Evolutionary conservation across 805 yeast species (phyloP), one percentile per base, ranked within the genome.

Genomic region (Priceomyces haplophilus): DNA sequence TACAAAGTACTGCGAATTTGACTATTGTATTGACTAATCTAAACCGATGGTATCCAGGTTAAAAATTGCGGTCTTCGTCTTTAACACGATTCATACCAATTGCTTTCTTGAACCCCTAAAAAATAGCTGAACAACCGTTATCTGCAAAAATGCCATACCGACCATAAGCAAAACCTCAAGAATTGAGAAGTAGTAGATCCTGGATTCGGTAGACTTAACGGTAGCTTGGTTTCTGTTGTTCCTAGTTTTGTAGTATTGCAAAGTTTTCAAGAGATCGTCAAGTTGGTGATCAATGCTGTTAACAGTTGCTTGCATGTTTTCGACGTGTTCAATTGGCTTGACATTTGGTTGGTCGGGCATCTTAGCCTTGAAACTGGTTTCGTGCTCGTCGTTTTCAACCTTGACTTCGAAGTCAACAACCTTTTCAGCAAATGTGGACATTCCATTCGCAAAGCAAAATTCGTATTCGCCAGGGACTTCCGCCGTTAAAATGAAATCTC

Each of bases 201-300:
- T 80, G 15, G 82, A 69, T 56, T 83, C 87, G 24, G 96, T 88
- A 39, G 88, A 79, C 62, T 75, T 74, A 49, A 88, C 96, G 34
- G 96, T 88, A 39, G 84, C 79, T 78, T 88, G 93, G 69, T 91
- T 91, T 69, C 98, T 79, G 68, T 81, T 81, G 65, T 87, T 91
- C 71, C 99, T 83, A 10, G 95, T 82, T 66, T 82, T 85, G 73
- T 90, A 89, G 65, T 90, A 85, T 54, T 83, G 86, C 59, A 91
- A 68, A 30, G 82, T 70, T 51, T 75, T 75, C 53, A 75, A 68
- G 47, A 85, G 67, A 10, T 72, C 69, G 51, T 75, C 77, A 56
- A 85, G 70, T 54, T 83, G 83, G 5, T 58, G 53, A 52, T 83
- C 88, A 46, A 85, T 82, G 43, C 65, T 67, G 43, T 73, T 75